These are phyloP conservation scores for Papiliotrema laurentii DNA, from an alignment of 1,284 basidiomycete genomes.

Conservation along the genomic window DNA sequence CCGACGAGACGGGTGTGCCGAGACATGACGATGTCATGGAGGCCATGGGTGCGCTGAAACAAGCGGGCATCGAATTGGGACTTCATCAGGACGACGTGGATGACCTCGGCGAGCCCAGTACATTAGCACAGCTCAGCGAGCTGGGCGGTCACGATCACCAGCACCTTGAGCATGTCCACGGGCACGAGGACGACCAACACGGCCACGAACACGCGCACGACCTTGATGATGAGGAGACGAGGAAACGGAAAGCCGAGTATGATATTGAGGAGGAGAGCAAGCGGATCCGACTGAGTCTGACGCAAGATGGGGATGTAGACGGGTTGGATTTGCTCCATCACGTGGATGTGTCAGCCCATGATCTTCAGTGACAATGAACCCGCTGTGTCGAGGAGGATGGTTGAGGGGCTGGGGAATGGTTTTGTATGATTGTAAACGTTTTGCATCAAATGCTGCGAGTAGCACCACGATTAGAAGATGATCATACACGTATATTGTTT, in stretches of 20 bases:
- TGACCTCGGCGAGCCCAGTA: not conserved
- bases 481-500: too few relatives aligned
- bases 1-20: slow-evolving; percentile 1
- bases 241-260: not conserved
- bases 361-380: too few relatives aligned
- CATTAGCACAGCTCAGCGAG: not conserved
- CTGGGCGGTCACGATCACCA: not conserved
- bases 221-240: not conserved
- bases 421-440: too few relatives aligned
- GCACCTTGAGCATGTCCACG: not conserved
- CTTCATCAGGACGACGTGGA: not conserved
- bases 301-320: not conserved
- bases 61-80: slow-evolving; percentile 1
- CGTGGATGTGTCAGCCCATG: too few relatives aligned
- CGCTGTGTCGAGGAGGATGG: too few relatives aligned
- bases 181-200: not conserved
- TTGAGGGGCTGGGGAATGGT: too few relatives aligned
- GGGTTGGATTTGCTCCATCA: not conserved
- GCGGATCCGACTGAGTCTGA: not conserved
- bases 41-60: slow-evolving; percentile 1
- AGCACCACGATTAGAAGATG: not conserved
- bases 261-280: not conserved
- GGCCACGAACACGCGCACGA: not conserved
- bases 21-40: slow-evolving; percentile 2
- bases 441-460: not conserved